A percentile compares a stretch with the other conserved stretches of the same genome.
Evolutionary conservation across 2,329 filamentous ascomycete genomes (phyloP).

Genomic region (Pseudocercospora pini-densiflorae): DNA sequence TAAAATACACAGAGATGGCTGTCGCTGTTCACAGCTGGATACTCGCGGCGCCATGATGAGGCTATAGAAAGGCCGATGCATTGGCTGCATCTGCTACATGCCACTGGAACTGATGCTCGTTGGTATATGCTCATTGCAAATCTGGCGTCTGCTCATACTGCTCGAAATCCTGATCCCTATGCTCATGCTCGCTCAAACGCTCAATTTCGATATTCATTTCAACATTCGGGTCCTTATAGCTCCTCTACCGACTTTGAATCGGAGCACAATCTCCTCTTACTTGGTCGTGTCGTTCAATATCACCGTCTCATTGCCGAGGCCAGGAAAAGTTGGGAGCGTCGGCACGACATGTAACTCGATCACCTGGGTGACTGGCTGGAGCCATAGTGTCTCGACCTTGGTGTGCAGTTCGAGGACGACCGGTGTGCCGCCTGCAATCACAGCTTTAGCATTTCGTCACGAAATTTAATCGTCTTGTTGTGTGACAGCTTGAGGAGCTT

Average conservation of each 20-base stretch:
- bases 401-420: conserved; percentile 7
- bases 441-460: neutral
- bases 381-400: neutral
- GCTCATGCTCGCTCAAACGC: conserved; percentile 1
- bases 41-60: neutral
- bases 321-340: neutral
- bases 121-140: neutral
- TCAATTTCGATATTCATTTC: neutral
- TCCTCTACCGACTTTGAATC: neutral
- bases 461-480: neutral
- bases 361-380: conserved; percentile 5
- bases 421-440: neutral
- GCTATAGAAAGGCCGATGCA: neutral
- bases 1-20: neutral
- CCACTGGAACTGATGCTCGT: neutral
- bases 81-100: neutral
- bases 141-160: neutral
- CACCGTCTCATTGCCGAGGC: neutral
- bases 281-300: neutral
- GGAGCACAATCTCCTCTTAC: neutral
- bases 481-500: neutral
- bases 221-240: neutral
- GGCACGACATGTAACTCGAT: conserved; percentile 4
- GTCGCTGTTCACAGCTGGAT: neutral
- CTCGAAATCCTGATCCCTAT: neutral